Conservation (phyloP, 331 rosid species). For the Spiraea crenata region DNA sequence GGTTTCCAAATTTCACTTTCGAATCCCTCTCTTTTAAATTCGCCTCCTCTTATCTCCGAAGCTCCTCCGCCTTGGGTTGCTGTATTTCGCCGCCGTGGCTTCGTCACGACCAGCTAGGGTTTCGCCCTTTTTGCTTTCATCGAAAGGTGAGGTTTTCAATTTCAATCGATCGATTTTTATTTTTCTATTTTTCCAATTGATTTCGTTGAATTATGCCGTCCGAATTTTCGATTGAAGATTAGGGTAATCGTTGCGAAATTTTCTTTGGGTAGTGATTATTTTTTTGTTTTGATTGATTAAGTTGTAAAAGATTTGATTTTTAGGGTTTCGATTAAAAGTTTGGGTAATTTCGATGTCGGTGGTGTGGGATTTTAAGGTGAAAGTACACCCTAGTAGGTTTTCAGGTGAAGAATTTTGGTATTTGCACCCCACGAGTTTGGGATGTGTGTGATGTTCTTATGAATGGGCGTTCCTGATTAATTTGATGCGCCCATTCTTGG, state of each 20-base stretch:
- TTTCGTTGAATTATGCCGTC: neutral
- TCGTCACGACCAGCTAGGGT: conserved; percentile 12
- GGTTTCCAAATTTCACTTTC: conserved; percentile 1
- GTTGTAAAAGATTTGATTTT: neutral
- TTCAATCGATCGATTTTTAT: neutral
- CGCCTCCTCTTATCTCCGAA: neutral
- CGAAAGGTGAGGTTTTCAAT: conserved; percentile 18
- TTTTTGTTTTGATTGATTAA: neutral
- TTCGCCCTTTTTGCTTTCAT: neutral
- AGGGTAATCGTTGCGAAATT: conserved; percentile 19
- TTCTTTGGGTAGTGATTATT: neutral
- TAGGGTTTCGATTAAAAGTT: neutral
- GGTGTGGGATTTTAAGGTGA: neutral
- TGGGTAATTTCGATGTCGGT: neutral
- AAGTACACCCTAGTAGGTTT: neutral
- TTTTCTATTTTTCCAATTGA: neutral
- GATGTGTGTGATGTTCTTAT: neutral
- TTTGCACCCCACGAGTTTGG: neutral
- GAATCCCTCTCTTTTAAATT: conserved; percentile 2
- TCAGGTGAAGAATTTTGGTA: neutral
- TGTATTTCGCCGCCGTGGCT: neutral
- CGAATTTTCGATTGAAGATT: conserved; percentile 7
- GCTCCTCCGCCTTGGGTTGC: neutral
- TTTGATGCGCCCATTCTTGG: no score
- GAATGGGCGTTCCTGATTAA: neutral